Evolutionary conservation across 148 eudicot genomes (phyloP), one percentile per base, ranked within the genome.

Genomic region (Rhododendron simsii): DNA sequence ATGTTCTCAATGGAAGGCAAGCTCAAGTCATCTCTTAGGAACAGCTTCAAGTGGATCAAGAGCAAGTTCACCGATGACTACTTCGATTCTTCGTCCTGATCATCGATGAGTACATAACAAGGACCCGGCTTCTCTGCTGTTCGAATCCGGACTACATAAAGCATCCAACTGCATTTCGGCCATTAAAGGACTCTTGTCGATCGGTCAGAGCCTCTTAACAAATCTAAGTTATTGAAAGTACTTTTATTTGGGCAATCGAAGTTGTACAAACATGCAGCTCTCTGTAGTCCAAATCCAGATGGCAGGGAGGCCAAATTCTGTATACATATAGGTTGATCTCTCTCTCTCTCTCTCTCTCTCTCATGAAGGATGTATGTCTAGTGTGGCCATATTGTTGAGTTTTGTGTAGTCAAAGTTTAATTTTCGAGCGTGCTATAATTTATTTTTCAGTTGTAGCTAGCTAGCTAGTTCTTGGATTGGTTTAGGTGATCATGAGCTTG

Each of bases 1-100:
- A 92, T 92, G 95, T 96, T 94, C 82, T 84, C 99, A 9, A 77
- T 89, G 89, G 99, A 96, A 93, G 98, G 96, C 87, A 96, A 93
- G 94, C 89, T 96, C 88, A 95, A 96, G 84, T 93, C 94, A 5
- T 93, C 96, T 5, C 76, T 95, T 15, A 83, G 91, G 77, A 95
- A 93, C 91, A 94, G 99, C 91, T 91, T 94, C 87, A 94, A 95
- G 92, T 94, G 98, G 99, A 91, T 96, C 93, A 96, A 96, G 95
- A 93, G 89, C 89, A 96, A 95, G 87, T 91, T 96, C 77, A 82
- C 84, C 1, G 76, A 71, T 14, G 76, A 71, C 41, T 30, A 71
- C 20, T 71, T 71, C 1, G 76, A 71, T 33, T 71, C 76, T 71
- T 71, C 76, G 5, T 26, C 74, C 15, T 67, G 74, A n/a, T n/a